These are phyloP conservation scores for Fusarium sp. DNA, from an alignment of 2,329 filamentous ascomycete genomes.

Conservation along the genomic window DNA sequence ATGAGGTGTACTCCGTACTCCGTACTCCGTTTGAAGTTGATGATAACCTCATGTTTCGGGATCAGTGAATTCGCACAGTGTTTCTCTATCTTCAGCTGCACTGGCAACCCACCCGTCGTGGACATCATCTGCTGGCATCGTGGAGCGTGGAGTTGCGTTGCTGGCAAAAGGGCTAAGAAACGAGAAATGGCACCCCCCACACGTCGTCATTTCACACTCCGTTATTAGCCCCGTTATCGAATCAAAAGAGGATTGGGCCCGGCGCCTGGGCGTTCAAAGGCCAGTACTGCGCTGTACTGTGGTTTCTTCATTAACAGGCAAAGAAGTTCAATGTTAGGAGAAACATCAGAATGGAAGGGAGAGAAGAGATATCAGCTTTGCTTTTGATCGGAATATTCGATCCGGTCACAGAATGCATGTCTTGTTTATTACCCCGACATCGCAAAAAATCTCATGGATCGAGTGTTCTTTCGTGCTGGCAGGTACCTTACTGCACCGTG, in stretches of 20 bases:
- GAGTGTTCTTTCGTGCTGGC: background rate
- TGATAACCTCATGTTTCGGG: conserved; percentile 10
- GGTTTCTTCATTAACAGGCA: background rate
- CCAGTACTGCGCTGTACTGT: background rate
- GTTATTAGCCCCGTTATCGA: conserved; percentile 43
- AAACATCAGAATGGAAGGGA: background rate
- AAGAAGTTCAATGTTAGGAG: background rate
- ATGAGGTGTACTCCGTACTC: background rate
- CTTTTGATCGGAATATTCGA: conserved; percentile 2
- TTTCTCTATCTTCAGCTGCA: conserved; percentile 27
- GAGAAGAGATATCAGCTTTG: background rate
- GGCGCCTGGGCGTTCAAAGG: conserved; percentile 33
- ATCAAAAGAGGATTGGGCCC: conserved; percentile 38
- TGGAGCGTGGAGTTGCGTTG: conserved; percentile 22
- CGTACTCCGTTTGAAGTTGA: background rate
- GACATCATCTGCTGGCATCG: conserved; percentile 26
- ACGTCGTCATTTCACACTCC: conserved; percentile 43
- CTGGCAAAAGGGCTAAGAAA: conserved; percentile 36
- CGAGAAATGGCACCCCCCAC: conserved; percentile 39
- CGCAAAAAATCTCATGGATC: background rate
- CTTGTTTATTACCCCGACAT: conserved; percentile 15
- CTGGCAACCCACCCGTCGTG: conserved; percentile 40
- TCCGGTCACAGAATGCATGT: conserved; percentile 15
- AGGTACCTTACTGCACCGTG: conserved; percentile 15
- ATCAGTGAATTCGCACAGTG: conserved; percentile 37